phyloP scores from a whole-genome alignment of 2,329 filamentous ascomycete genomes.

The Trichoderma hamatum region DNA sequence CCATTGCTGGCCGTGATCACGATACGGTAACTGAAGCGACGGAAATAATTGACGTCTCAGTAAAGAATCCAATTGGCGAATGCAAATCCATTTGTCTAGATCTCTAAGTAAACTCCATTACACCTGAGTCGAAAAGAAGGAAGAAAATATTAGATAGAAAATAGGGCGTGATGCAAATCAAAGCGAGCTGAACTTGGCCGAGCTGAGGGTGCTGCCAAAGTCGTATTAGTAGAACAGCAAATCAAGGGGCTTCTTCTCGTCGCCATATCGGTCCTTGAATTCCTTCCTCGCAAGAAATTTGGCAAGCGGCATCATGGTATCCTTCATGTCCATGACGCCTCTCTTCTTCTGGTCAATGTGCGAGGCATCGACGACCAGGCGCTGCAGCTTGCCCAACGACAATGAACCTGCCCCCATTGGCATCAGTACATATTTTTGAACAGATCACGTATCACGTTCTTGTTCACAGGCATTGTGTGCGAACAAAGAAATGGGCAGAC shows the following conservation, averaged over 20 bases:
- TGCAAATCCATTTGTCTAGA: not conserved
- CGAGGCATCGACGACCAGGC: slow-evolving; percentile 86
- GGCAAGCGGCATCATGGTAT: slow-evolving; percentile 80
- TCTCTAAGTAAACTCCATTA: not conserved
- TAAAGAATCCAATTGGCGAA: not conserved
- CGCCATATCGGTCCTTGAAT: slow-evolving; percentile 70
- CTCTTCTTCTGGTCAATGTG: slow-evolving; percentile 95
- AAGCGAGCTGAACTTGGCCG: not conserved
- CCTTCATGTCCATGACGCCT: slow-evolving; percentile 92
- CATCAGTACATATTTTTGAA: not conserved
- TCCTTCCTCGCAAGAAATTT: slow-evolving; percentile 71
- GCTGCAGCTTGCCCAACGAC: slow-evolving; percentile 69
- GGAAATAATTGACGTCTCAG: not conserved
- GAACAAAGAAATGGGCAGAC: not conserved
- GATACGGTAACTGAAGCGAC: no score
- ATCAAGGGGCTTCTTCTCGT: slow-evolving; percentile 59
- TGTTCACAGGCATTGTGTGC: not conserved
- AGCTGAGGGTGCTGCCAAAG: not conserved
- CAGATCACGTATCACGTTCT: not conserved
- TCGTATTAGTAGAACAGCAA: slow-evolving; percentile 65
- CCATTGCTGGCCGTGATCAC: no score
- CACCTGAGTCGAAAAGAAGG: not conserved
- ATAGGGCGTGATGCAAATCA: not conserved
- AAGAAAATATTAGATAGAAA: not conserved
- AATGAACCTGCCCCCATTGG: slow-evolving; percentile 58